Conservation (phyloP, 768 basidiomycete genomes). For the Suillus subluteus region DNA sequence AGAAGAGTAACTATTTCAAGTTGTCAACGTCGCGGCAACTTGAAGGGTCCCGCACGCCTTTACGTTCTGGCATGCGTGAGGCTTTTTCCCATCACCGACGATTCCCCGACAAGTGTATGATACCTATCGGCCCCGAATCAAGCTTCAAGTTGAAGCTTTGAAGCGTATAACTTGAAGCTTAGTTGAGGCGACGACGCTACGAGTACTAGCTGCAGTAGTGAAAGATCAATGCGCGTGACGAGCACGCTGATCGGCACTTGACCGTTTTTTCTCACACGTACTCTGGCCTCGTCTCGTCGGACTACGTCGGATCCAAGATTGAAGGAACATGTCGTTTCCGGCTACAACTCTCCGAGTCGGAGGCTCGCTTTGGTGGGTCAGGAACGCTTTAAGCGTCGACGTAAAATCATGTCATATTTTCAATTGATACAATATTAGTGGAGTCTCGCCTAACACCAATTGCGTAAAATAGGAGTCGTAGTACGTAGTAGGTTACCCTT, state of each 20-base stretch:
- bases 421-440: background rate
- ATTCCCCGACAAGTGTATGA: background rate
- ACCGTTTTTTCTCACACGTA: background rate
- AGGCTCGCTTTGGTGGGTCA: background rate
- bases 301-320: background rate
- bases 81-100: slow-evolving; percentile 1
- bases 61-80: slow-evolving; percentile 1
- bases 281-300: no score
- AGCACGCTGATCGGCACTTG: background rate
- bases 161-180: background rate
- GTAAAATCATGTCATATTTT: background rate
- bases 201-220: no score
- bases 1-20: background rate
- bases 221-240: background rate
- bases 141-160: background rate
- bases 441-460: background rate
- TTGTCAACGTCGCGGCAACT: background rate
- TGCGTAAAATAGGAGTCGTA: no score
- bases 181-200: background rate
- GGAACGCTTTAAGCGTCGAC: background rate
- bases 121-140: background rate
- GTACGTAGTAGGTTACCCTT: no score
- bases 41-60: background rate
- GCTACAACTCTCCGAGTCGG: background rate
- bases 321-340: background rate